Base-by-base conservation (phyloP, 129 eudicot genomes). In the Flaveria sonorensis region DNA sequence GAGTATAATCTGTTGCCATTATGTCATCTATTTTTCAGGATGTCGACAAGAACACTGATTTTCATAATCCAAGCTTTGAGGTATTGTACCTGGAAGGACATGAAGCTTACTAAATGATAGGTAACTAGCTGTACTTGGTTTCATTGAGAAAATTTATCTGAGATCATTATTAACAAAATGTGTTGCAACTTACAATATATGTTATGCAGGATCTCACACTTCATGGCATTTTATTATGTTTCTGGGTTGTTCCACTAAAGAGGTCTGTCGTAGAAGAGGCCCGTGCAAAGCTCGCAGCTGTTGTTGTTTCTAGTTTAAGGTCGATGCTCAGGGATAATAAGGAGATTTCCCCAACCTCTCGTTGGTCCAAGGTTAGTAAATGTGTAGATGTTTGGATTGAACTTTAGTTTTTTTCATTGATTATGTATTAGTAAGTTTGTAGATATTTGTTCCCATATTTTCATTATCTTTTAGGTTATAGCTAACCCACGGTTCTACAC, bases 351-450 rank as follows among this genome's bases (percentile, higher is more conserved):
- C 36, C 86, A 60, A 79, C 67, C 78, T 85, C 97, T 59, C 96
- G 99, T 18, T 95, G 97, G 99, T 92, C 94, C 16, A 95, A 88
- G 92, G 99, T 94, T 64, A 59, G 85, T 87, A 36, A 68, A 20
- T 70, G 57, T 6, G 70, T 68, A 43, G 26, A 10, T 53, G 20
- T 67, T 16, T 69, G 16, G 40, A 42, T 24, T 23, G 69, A 57
- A 68, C 12, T 57, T 57, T 45, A 30, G 11, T 18, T 19, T 36
- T 19, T 6, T 61, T 30, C 64, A 2, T 40, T 28, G 69, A 46
- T 36, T 36, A 36, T 36, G 40, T 36, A 4, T 36, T 36, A 36
- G 40, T 36, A 36, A 36, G 40, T 6, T 36, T 36, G 40, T 36
- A 36, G 40, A 36, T 36, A 36, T 36, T 36, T 36, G 40, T 36